A percentile compares a stretch with the other conserved stretches of the same genome.
phyloP scores from a whole-genome alignment of 371 early-diverging fungal genomes.

The Apophysomyces trapeziformis region DNA sequence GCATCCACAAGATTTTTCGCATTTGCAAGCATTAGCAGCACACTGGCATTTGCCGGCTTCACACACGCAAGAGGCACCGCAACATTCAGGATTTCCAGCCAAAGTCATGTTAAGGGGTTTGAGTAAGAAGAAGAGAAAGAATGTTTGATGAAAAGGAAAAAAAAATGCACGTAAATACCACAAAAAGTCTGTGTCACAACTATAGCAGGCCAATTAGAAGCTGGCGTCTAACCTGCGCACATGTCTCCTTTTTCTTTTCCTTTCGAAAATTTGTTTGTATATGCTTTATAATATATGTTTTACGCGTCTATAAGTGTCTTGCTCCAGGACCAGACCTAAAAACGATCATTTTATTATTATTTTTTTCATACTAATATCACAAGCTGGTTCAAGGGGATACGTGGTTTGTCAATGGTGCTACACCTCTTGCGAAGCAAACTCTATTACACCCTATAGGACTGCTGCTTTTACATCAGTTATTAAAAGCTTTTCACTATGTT shows the following conservation, averaged over 20 bases:
- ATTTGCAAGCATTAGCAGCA: conserved; percentile 9
- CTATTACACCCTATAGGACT: too few relatives aligned
- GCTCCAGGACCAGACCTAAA: too few relatives aligned
- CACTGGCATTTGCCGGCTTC: conserved; percentile 7
- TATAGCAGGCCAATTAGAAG: background rate
- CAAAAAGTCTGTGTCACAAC: conserved; percentile 2
- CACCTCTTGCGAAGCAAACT: too few relatives aligned
- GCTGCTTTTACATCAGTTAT: too few relatives aligned
- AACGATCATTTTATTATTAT: too few relatives aligned
- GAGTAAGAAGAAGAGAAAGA: background rate
- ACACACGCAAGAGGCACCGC: conserved; percentile 6
- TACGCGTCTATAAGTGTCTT: too few relatives aligned
- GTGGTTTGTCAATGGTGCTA: too few relatives aligned
- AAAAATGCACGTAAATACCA: conserved; percentile 2
- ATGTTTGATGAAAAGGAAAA: background rate
- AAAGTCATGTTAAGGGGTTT: background rate
- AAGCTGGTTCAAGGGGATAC: too few relatives aligned
- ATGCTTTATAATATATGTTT: too few relatives aligned
- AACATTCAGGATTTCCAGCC: conserved; percentile 17
- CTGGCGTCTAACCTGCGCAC: background rate
- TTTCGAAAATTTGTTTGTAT: background rate
- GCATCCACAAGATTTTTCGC: background rate
- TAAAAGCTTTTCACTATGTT: too few relatives aligned
- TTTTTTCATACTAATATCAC: too few relatives aligned
- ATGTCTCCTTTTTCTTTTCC: background rate